Base-by-base conservation (phyloP, 306 rosid genomes). In the Aeschynomene evenia region DNA sequence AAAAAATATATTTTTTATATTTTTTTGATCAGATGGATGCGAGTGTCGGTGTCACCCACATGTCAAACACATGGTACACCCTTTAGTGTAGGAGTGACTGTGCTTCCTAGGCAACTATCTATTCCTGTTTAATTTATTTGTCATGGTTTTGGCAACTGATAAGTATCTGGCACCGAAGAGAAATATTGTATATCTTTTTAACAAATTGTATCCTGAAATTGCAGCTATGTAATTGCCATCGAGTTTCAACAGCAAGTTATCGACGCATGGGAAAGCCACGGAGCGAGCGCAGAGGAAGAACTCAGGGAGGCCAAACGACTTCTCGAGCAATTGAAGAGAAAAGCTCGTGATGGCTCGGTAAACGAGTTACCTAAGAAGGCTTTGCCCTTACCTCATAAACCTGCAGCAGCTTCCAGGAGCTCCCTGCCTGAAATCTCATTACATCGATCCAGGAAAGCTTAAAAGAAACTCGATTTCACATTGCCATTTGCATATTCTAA, bases 231-330 rank as follows among this genome's bases (percentile, higher is more conserved):
- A 40, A 87, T 92, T 63, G 96, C 98, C 61, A 73, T 86, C 29
- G 92, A 85, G 81, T 92, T 92, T 78, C 98, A 88, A 78, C 85
- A 90, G 78, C 92, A 77, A 80, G 98, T 81, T 40, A 78, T 89
- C 45, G 89, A 88, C 69, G 98, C 98, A 56, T 92, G 98, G 96
- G 96, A 88, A 76, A 86, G 82, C 70, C 98, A 92, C 62, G 98
- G 98, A 78, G 83, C 85, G 71, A 82, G 79, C 80, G 96, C 88
- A 16, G 73, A 77, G 63, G 93, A 84, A 24, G 96, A 92, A 82
- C 88, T 85, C 51, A 77, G 51, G 75, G 98, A 89, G 83, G 96
- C 96, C 59, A 77, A 18, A 11, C 83, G 79, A 53, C 81, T 86
- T 75, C 84, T 92, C 0, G 87, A 83, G 46, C 86, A 81, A 70